These are phyloP conservation scores for Tylopilus rubrobrunneus DNA, from an alignment of 768 basidiomycete genomes.

Conservation along the genomic window DNA sequence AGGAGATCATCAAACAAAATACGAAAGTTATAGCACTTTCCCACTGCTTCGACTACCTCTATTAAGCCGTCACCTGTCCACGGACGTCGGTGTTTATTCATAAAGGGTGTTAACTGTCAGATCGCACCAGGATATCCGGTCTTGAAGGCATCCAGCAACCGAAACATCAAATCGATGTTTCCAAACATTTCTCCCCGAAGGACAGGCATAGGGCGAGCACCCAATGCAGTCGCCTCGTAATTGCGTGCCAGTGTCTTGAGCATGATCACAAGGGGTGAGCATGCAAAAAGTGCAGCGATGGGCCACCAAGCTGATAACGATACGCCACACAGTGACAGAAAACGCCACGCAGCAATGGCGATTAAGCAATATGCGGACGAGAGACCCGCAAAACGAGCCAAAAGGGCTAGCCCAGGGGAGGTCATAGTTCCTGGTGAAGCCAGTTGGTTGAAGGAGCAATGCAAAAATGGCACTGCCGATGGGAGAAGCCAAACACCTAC, in stretches of 20 bases:
- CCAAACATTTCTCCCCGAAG: constrained; percentile 39
- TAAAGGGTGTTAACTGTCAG: neutral
- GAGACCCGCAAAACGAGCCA: neutral
- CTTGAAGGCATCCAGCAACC: constrained; percentile 33
- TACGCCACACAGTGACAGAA: constrained; percentile 13
- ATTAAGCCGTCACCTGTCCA: constrained; percentile 40
- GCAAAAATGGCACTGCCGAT: too few relatives aligned
- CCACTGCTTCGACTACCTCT: constrained; percentile 34
- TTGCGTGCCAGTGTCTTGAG: constrained; percentile 28
- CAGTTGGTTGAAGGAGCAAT: neutral
- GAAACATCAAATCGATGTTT: constrained; percentile 42
- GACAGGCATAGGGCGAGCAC: constrained; percentile 42
- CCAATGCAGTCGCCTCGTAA: constrained; percentile 39
- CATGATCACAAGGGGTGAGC: constrained; percentile 33
- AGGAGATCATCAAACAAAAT: constrained; percentile 44
- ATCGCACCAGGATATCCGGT: constrained; percentile 49
- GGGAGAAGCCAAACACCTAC: too few relatives aligned
- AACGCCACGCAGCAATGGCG: neutral
- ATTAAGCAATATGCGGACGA: constrained; percentile 1
- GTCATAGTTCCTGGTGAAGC: neutral
- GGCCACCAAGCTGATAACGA: constrained; percentile 38
- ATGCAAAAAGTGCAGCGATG: constrained; percentile 26
- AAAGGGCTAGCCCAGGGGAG: constrained; percentile 14
- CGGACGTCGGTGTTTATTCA: neutral
- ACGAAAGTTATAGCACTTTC: constrained; percentile 44